These are phyloP conservation scores for Boletus rubropictus DNA, from an alignment of 768 basidiomycete species.

Conservation along the genomic window DNA sequence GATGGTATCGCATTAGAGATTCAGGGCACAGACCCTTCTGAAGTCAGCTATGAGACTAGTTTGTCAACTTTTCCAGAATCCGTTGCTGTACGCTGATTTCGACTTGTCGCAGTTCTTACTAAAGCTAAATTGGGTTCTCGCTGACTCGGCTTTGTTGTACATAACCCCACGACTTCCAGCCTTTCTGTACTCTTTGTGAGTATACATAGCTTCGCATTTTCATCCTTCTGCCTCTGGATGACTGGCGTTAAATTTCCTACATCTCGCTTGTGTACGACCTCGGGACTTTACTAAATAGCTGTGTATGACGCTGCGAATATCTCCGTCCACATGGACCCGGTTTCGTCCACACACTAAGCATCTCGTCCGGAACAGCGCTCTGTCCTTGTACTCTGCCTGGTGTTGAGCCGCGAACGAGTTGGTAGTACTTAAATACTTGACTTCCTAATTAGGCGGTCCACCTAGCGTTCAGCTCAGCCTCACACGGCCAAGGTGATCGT, in stretches of 20 bases:
- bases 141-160: slow-evolving; percentile 14
- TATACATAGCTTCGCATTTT: slow-evolving; percentile 2
- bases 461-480: slow-evolving; percentile 13
- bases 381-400: neutral
- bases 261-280: slow-evolving; percentile 1
- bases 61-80: slow-evolving; percentile 17
- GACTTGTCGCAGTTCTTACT: slow-evolving; percentile 8
- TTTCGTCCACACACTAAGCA: neutral
- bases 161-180: neutral
- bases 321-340: neutral
- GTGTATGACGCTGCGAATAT: slow-evolving; percentile 8
- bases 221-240: neutral
- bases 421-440: no score
- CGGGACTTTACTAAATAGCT: slow-evolving; percentile 4
- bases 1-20: slow-evolving; percentile 80
- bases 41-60: slow-evolving; percentile 72
- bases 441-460: slow-evolving; percentile 27
- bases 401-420: neutral
- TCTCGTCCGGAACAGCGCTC: neutral
- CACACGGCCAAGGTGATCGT: slow-evolving; percentile 26
- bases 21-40: slow-evolving; percentile 73
- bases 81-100: slow-evolving; percentile 4
- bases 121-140: slow-evolving; percentile 11
- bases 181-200: slow-evolving; percentile 11
- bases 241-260: neutral